A percentile compares a stretch with the other conserved stretches of the same genome.
Conservation (phyloP, 148 eudicot species). For the Rheum nobile region DNA sequence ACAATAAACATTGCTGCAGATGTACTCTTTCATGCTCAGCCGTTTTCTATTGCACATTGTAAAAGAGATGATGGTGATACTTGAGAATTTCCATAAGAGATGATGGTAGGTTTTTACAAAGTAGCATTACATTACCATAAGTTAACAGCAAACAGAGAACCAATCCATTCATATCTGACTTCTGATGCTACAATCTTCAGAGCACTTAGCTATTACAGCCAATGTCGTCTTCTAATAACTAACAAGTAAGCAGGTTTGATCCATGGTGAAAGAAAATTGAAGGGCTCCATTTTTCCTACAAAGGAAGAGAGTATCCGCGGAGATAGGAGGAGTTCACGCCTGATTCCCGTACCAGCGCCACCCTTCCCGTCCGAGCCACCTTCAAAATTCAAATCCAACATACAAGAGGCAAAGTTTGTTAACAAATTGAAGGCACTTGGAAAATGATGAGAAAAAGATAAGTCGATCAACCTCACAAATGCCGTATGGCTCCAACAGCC, state of each 20-base stretch:
- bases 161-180: neutral
- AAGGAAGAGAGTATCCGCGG: constrained; percentile 60
- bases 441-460: neutral
- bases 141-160: too few species aligned
- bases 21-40: too few species aligned
- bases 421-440: too few species aligned
- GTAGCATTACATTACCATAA: too few species aligned
- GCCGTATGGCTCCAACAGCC: constrained; percentile 77
- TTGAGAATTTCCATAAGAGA: neutral
- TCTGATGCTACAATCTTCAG: neutral
- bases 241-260: neutral
- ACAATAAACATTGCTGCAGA: too few species aligned
- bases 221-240: too few species aligned
- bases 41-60: too few species aligned
- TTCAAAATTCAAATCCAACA: constrained; percentile 25
- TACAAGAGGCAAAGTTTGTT: neutral
- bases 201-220: neutral
- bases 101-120: too few species aligned
- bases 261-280: neutral
- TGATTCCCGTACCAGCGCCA: constrained; percentile 69
- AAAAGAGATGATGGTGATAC: neutral
- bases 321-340: constrained; percentile 71
- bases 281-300: neutral
- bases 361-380: constrained; percentile 90
- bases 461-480: constrained; percentile 74